phyloP scores from a whole-genome alignment of 768 basidiomycete genomes.

The Termitomyces sp. region DNA sequence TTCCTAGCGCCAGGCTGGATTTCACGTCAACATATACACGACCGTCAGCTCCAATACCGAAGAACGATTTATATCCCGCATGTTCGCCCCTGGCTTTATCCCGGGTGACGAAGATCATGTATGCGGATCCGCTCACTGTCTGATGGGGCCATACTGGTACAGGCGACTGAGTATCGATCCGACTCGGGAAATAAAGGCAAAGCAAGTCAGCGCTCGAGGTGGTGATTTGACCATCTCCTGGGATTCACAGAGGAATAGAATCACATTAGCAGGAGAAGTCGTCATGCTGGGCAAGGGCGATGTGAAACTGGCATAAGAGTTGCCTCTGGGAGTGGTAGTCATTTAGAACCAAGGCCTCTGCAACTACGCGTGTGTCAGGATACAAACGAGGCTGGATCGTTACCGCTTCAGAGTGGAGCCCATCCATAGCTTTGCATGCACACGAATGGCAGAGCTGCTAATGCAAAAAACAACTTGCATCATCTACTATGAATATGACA shows the following conservation, averaged over 20 bases:
- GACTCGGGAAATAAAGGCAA: slow-evolving; percentile 31
- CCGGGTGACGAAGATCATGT: slow-evolving; percentile 10
- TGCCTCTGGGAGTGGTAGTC: too few species aligned
- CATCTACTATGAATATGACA: neutral
- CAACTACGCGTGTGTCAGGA: too few species aligned
- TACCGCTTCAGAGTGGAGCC: neutral
- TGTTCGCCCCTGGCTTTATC: slow-evolving; percentile 37
- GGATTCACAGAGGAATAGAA: slow-evolving; percentile 23
- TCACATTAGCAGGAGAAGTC: slow-evolving; percentile 33
- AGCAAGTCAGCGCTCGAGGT: slow-evolving; percentile 47
- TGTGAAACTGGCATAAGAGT: neutral
- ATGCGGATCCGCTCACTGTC: slow-evolving; percentile 49
- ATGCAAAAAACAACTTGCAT: neutral
- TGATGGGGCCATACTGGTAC: slow-evolving; percentile 39
- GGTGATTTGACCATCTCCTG: slow-evolving; percentile 32
- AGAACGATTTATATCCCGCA: slow-evolving; percentile 41
- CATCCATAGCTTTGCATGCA: neutral
- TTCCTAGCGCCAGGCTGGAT: slow-evolving; percentile 26
- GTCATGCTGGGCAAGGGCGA: slow-evolving; percentile 28
- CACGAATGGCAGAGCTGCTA: too few species aligned
- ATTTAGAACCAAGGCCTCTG: too few species aligned
- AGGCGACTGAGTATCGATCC: slow-evolving; percentile 24
- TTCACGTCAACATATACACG: slow-evolving; percentile 34
- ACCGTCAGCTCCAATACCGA: slow-evolving; percentile 23
- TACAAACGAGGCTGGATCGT: neutral